These are phyloP conservation scores for Yarrowia sp. DNA, from an alignment of 805 yeast species.

Conservation along the genomic window DNA sequence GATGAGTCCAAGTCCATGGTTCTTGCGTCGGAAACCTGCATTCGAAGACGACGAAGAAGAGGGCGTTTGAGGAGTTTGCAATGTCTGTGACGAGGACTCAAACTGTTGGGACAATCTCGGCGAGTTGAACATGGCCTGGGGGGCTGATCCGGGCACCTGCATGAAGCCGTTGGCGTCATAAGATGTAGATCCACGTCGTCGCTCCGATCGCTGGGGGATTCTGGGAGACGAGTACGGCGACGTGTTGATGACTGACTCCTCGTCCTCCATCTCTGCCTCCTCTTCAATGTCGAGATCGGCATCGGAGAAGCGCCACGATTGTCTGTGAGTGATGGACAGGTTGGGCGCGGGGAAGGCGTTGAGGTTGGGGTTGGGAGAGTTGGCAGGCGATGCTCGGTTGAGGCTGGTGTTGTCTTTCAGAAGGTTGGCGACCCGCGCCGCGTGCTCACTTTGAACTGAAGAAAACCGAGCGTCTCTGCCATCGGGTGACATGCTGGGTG, in stretches of 20 bases:
- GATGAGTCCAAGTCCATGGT: constrained; percentile 17
- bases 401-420: neutral
- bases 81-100: constrained; percentile 10
- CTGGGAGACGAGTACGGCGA: neutral
- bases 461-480: constrained; percentile 4
- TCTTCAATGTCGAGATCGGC: constrained; percentile 11
- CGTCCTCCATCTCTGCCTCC: constrained; percentile 17
- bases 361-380: constrained; percentile 2
- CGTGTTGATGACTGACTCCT: neutral
- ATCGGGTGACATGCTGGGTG: constrained; percentile 24
- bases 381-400: constrained; percentile 1
- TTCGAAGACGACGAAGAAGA: constrained; percentile 3
- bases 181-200: constrained; percentile 12
- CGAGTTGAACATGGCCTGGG: neutral
- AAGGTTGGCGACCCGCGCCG: constrained; percentile 20
- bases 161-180: neutral
- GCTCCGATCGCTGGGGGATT: constrained; percentile 13
- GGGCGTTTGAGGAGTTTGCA: constrained; percentile 6
- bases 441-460: constrained; percentile 4
- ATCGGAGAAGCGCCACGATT: constrained; percentile 14
- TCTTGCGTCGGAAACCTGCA: neutral
- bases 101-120: constrained; percentile 10
- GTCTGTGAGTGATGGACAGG: neutral
- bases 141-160: neutral
- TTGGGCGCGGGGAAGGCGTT: constrained; percentile 11